Evolutionary conservation across 768 basidiomycete species (phyloP).

Genomic region (Pulveroboletus sp.): DNA sequence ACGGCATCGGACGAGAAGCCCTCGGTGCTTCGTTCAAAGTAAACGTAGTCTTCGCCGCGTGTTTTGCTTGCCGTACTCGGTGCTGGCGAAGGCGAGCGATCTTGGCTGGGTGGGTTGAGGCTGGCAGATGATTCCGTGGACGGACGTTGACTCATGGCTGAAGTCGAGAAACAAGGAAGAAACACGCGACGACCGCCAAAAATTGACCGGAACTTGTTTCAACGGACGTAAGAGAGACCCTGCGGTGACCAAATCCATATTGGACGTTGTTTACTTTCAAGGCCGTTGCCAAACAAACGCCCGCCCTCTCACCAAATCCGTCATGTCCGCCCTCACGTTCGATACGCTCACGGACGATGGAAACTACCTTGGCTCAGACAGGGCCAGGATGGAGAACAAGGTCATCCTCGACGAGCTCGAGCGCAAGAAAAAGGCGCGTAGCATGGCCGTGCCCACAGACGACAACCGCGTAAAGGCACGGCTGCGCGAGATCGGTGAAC

Average conservation of each 20-base stretch:
- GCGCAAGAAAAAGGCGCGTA: conserved; percentile 92
- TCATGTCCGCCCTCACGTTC: conserved; percentile 73
- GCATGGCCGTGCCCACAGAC: conserved; percentile 94
- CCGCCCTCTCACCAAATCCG: conserved; percentile 11
- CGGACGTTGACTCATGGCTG: conserved; percentile 30
- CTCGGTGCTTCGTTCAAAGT: conserved; percentile 85
- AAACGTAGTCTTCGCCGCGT: conserved; percentile 70
- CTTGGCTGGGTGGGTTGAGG: conserved; percentile 16
- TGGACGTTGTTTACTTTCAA: conserved; percentile 30
- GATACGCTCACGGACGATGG: conserved; percentile 80
- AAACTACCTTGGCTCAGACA: conserved; percentile 68
- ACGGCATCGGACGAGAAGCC: conserved; percentile 85
- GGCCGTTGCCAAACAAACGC: conserved; percentile 36
- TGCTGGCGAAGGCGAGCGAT: conserved; percentile 30
- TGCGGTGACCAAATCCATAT: background rate
- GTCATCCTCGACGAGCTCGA: conserved; percentile 95
- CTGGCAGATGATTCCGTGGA: conserved; percentile 27
- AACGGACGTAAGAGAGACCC: conserved; percentile 26
- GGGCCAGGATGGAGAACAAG: conserved; percentile 78
- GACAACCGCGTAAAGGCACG: conserved; percentile 89
- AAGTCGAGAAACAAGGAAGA: conserved; percentile 8
- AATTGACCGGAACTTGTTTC: conserved; percentile 12
- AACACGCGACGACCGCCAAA: conserved; percentile 8
- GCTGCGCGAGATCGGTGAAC: conserved; percentile 91
- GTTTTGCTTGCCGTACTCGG: conserved; percentile 30